These are phyloP conservation scores for Backusella mclennaniae DNA, from an alignment of 192 early-diverging fungal species.

Conservation along the genomic window DNA sequence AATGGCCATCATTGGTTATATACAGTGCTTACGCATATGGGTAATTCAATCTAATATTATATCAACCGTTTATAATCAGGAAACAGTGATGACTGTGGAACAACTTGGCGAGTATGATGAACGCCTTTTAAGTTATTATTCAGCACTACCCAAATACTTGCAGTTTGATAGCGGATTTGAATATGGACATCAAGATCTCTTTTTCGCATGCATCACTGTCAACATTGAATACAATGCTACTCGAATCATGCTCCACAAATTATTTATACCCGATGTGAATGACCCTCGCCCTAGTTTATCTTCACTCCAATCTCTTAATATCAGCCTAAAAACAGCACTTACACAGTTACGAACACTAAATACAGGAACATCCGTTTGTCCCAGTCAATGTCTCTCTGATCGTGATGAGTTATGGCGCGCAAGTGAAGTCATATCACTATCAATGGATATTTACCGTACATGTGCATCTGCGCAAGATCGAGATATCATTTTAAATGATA, in stretches of 20 bases:
- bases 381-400: constrained; percentile 33
- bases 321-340: constrained; percentile 29
- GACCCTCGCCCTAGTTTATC: constrained; percentile 16
- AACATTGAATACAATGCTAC: constrained; percentile 38
- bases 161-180: constrained; percentile 24
- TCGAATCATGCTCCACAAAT: constrained; percentile 38
- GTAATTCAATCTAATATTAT: constrained; percentile 34
- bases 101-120: constrained; percentile 31
- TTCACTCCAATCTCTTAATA: constrained; percentile 31
- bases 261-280: constrained; percentile 31
- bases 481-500: constrained; percentile 7
- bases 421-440: constrained; percentile 22
- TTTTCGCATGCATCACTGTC: constrained; percentile 25
- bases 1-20: constrained; percentile 17
- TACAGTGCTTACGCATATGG: constrained; percentile 25
- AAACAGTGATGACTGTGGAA: constrained; percentile 27
- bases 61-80: constrained; percentile 28
- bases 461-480: constrained; percentile 1
- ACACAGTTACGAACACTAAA: constrained; percentile 22
- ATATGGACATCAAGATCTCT: constrained; percentile 25
- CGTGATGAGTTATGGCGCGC: constrained; percentile 34
- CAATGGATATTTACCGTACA: constrained; percentile 24
- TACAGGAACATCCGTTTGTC: background rate
- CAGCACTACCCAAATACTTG: constrained; percentile 21
- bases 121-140: constrained; percentile 11